These are phyloP conservation scores for Nakazawaea sp. DNA, from an alignment of 805 yeast species.

Conservation along the genomic window DNA sequence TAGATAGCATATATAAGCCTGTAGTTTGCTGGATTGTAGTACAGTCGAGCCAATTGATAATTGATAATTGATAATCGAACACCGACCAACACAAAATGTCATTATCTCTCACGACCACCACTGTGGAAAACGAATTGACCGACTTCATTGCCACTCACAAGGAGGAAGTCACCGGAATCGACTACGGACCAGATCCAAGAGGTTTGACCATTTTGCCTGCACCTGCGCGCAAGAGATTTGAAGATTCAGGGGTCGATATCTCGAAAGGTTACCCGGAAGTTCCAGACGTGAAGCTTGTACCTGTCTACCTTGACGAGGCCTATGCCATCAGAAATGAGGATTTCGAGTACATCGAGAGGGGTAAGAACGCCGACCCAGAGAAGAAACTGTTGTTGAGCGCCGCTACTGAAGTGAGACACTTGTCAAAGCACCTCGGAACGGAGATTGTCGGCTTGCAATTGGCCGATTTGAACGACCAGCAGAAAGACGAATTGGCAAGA, in stretches of 20 bases:
- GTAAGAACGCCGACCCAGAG: constrained; percentile 31
- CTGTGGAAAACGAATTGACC: not conserved
- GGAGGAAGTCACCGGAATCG: not conserved
- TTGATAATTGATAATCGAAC: too few relatives aligned
- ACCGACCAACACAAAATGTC: too few relatives aligned
- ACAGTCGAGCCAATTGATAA: too few relatives aligned
- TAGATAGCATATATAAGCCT: too few relatives aligned
- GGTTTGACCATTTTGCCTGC: constrained; percentile 15
- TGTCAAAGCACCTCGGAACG: constrained; percentile 44
- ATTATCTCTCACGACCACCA: not conserved
- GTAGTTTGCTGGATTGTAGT: too few relatives aligned
- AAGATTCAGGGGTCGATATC: constrained; percentile 29
- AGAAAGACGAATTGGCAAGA: constrained; percentile 36
- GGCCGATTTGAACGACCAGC: constrained; percentile 30
- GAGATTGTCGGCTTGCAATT: constrained; percentile 43
- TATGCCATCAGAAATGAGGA: constrained; percentile 27
- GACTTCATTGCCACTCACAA: not conserved
- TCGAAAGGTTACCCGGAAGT: constrained; percentile 32
- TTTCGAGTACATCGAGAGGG: constrained; percentile 27
- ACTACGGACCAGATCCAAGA: constrained; percentile 1
- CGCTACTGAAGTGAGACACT: constrained; percentile 32
- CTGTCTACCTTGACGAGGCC: constrained; percentile 34
- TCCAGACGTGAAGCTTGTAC: constrained; percentile 24
- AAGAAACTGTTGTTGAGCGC: constrained; percentile 35
- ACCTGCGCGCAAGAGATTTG: constrained; percentile 22